Conservation (phyloP, 441 rosid species). For the Aquilaria agallochum region DNA sequence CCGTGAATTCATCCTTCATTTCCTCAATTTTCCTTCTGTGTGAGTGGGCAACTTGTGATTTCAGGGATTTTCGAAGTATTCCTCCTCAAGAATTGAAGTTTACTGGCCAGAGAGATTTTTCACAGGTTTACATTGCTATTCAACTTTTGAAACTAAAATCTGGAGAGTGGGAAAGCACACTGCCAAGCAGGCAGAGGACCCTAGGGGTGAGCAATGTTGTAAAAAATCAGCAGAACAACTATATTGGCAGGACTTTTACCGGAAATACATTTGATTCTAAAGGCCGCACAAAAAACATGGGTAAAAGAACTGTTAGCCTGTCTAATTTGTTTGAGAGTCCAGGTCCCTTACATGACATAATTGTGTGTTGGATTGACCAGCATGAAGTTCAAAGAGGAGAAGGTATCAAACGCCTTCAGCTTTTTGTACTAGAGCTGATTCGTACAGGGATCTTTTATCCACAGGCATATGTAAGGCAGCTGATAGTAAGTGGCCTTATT, state of each 20-base stretch:
- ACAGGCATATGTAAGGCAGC: conserved; percentile 92
- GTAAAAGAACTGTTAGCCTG: conserved; percentile 19
- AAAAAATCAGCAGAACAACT: conserved; percentile 32
- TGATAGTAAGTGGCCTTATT: conserved; percentile 86
- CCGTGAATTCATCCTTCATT: conserved; percentile 62
- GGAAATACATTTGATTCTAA: conserved; percentile 33
- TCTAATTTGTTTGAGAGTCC: conserved; percentile 84
- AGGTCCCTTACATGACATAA: conserved; percentile 89
- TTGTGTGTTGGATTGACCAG: conserved; percentile 99
- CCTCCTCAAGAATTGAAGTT: conserved; percentile 61
- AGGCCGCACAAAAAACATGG: conserved; percentile 19
- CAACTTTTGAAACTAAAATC: conserved; percentile 73
- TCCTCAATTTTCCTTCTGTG: conserved; percentile 86
- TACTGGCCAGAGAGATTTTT: conserved; percentile 80
- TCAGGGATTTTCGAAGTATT: conserved; percentile 78
- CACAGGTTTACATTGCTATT: conserved; percentile 82
- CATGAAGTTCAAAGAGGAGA: conserved; percentile 79
- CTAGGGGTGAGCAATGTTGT: conserved; percentile 31
- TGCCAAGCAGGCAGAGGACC: conserved; percentile 36
- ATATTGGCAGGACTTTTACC: conserved; percentile 25
- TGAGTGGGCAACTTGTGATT: conserved; percentile 99
- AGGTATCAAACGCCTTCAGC: conserved; percentile 78
- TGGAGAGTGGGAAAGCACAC: conserved; percentile 47
- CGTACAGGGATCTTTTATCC: conserved; percentile 88
- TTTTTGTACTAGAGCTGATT: conserved; percentile 75